phyloP scores from a whole-genome alignment of 495 filamentous ascomycete genomes.

The Tuber indicum region DNA sequence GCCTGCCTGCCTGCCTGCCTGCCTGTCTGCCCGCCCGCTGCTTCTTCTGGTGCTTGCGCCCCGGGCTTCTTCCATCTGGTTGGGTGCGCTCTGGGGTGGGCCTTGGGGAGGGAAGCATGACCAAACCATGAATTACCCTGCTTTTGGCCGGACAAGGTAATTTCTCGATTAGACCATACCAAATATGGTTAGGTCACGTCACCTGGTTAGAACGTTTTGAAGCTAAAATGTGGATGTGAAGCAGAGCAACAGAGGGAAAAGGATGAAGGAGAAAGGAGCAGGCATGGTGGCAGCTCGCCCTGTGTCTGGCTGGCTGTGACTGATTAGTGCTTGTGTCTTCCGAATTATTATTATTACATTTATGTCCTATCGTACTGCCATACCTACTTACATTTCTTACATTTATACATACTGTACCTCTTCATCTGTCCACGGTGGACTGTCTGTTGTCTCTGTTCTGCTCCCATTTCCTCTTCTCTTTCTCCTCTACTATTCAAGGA shows the following conservation, averaged over 20 bases:
- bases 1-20: neutral
- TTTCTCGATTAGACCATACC: constrained; percentile 37
- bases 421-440: constrained; percentile 16
- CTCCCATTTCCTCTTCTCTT: constrained; percentile 13
- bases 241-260: neutral
- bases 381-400: neutral
- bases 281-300: neutral
- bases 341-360: neutral
- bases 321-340: neutral
- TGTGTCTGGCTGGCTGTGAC: neutral
- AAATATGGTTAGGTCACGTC: constrained; percentile 23
- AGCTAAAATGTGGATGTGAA: constrained; percentile 2
- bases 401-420: neutral
- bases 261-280: neutral
- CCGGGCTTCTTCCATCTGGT: neutral
- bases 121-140: constrained; percentile 35
- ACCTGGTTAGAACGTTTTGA: neutral
- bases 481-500: constrained; percentile 11
- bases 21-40: neutral
- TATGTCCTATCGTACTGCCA: neutral
- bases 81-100: neutral
- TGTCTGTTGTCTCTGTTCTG: constrained; percentile 27
- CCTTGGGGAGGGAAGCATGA: constrained; percentile 11
- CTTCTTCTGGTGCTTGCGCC: neutral
- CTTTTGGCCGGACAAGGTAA: constrained; percentile 35